phyloP scores from a whole-genome alignment of 2,329 filamentous ascomycete species.

The Paecilomyces niveus region DNA sequence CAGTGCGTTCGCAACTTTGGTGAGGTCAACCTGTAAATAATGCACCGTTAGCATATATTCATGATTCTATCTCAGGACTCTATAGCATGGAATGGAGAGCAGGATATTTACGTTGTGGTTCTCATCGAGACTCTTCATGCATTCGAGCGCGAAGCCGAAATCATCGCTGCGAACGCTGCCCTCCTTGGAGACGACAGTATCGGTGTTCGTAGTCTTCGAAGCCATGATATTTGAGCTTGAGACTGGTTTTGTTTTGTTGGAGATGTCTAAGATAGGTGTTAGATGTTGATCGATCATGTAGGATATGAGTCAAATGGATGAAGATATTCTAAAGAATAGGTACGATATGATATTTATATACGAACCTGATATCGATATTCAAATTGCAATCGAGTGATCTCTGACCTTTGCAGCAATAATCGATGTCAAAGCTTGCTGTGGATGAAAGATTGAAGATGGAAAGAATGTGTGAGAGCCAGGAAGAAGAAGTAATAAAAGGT shows the following conservation, averaged over 20 bases:
- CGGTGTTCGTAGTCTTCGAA: neutral
- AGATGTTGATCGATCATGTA: neutral
- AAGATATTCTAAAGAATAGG: neutral
- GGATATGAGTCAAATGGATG: neutral
- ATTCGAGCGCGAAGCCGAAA: neutral
- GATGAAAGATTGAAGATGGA: neutral
- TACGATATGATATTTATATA: neutral
- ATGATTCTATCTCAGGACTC: too few species aligned
- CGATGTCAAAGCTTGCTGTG: neutral
- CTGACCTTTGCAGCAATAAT: too few species aligned
- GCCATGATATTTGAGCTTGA: neutral
- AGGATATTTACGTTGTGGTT: neutral
- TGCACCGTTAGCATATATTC: neutral
- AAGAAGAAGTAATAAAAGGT: neutral
- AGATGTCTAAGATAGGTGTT: neutral
- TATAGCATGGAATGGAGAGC: neutral
- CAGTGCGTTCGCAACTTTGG: conserved; percentile 15
- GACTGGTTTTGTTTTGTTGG: neutral
- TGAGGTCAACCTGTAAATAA: conserved; percentile 18
- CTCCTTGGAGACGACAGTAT: neutral
- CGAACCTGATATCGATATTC: neutral
- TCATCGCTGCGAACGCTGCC: neutral
- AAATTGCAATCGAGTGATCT: too few species aligned
- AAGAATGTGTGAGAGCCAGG: neutral
- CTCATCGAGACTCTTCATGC: neutral